Evolutionary conservation across 1,284 basidiomycete genomes (phyloP).

Genomic region (Pseudomicrostroma phylloplanum): DNA sequence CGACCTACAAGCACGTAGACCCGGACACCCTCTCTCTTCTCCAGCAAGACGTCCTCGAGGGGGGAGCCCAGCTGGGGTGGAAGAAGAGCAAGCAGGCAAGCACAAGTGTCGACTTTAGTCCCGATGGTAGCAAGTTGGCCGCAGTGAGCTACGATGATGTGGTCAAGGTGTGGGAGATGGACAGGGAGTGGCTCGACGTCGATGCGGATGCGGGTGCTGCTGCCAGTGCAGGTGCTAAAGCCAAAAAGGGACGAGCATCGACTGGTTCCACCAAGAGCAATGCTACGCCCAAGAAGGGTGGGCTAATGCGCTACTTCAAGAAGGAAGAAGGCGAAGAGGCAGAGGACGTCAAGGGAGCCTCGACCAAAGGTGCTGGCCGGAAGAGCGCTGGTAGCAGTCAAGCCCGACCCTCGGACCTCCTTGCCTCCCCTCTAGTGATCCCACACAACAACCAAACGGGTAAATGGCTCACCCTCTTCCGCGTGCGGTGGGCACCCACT

Average conservation of each 20-base stretch:
- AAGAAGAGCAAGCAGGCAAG: constrained; percentile 34
- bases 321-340: constrained; percentile 18
- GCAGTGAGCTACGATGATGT: constrained; percentile 45
- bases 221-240: not conserved
- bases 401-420: constrained; percentile 21
- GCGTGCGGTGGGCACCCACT: constrained; percentile 24
- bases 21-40: constrained; percentile 21
- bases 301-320: constrained; percentile 18
- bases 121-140: constrained; percentile 36
- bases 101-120: constrained; percentile 43
- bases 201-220: not conserved
- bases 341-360: constrained; percentile 14
- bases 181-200: constrained; percentile 11
- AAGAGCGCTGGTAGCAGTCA: not conserved
- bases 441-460: constrained; percentile 50
- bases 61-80: constrained; percentile 25
- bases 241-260: not conserved
- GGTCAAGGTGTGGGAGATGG: constrained; percentile 30
- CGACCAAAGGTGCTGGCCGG: not conserved
- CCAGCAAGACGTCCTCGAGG: constrained; percentile 11
- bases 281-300: constrained; percentile 1
- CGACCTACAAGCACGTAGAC: constrained; percentile 33
- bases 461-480: constrained; percentile 49
- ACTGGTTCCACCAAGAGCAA: not conserved
- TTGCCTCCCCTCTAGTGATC: constrained; percentile 22